phyloP scores from a whole-genome alignment of 352 stramenopile species.

The Globisporangium yorkense region DNA sequence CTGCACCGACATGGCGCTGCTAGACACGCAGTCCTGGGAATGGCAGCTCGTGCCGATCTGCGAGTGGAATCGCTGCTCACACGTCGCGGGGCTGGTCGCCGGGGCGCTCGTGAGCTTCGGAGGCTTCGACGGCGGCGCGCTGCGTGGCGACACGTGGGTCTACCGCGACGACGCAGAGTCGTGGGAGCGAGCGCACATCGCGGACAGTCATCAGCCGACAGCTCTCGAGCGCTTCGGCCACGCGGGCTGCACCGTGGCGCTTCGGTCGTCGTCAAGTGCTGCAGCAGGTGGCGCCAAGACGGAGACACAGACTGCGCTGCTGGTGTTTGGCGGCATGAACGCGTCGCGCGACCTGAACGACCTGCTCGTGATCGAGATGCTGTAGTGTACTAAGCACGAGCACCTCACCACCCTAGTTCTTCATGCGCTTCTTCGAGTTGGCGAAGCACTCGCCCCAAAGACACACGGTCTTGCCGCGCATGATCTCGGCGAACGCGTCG shows the following conservation, averaged over 20 bases:
- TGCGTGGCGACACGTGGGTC: conserved; percentile 39
- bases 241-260: conserved; percentile 6
- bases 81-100: conserved; percentile 24
- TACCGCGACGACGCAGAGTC: conserved; percentile 43
- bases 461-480: conserved; percentile 76
- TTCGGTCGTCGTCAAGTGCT: neutral
- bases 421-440: conserved; percentile 81
- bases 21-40: conserved; percentile 28
- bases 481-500: conserved; percentile 70
- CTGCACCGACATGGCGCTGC: conserved; percentile 51
- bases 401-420: conserved; percentile 37
- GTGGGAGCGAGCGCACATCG: conserved; percentile 19
- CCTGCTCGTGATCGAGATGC: conserved; percentile 18
- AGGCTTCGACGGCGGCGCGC: conserved; percentile 39
- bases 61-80: conserved; percentile 49
- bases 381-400: neutral
- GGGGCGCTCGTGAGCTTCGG: conserved; percentile 39
- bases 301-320: conserved; percentile 9
- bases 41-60: conserved; percentile 53
- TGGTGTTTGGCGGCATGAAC: conserved; percentile 61
- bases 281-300: neutral
- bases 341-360: conserved; percentile 39
- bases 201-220: neutral
- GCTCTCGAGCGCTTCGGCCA: conserved; percentile 38
- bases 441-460: conserved; percentile 84